A percentile compares a stretch with the other conserved stretches of the same genome.
phyloP scores from a whole-genome alignment of 306 rosid genomes.

The Mimosa pudica region DNA sequence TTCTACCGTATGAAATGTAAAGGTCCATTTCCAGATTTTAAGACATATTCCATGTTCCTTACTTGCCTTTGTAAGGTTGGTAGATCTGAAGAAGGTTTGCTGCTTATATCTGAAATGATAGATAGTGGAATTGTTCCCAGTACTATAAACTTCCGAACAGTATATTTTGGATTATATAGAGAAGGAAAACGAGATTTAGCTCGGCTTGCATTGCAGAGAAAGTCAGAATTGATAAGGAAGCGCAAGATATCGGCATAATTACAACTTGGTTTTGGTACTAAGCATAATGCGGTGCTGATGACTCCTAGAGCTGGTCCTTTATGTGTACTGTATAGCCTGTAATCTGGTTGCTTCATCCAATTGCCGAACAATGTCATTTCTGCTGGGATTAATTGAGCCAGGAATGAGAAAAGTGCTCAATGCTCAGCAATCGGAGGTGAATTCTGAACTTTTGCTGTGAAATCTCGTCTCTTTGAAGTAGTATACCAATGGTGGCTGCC shows the following conservation, averaged over 20 bases:
- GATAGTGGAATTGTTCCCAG: slow-evolving; percentile 77
- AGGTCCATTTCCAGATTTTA: slow-evolving; percentile 86
- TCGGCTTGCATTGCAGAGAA: not conserved
- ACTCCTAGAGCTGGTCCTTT: too few species aligned
- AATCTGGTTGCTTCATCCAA: too few species aligned
- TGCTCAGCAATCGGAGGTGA: not conserved
- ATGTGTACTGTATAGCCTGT: too few species aligned
- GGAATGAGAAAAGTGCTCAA: too few species aligned
- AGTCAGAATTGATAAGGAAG: not conserved
- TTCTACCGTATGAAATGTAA: slow-evolving; percentile 63
- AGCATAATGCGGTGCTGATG: too few species aligned
- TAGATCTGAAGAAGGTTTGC: slow-evolving; percentile 80
- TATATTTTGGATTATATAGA: slow-evolving; percentile 72
- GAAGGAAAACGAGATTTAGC: slow-evolving; percentile 54
- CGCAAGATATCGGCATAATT: not conserved
- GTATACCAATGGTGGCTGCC: slow-evolving; percentile 54
- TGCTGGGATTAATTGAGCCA: too few species aligned
- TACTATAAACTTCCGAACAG: slow-evolving; percentile 68
- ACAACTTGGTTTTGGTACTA: too few species aligned
- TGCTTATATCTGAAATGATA: slow-evolving; percentile 65
- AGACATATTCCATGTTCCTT: slow-evolving; percentile 75
- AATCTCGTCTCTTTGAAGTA: not conserved
- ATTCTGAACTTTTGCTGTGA: slow-evolving; percentile 1
- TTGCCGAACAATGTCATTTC: too few species aligned
- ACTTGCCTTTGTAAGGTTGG: slow-evolving; percentile 66